Base-by-base conservation (phyloP, 208 protist species). In the Trypanosoma lewisi region DNA sequence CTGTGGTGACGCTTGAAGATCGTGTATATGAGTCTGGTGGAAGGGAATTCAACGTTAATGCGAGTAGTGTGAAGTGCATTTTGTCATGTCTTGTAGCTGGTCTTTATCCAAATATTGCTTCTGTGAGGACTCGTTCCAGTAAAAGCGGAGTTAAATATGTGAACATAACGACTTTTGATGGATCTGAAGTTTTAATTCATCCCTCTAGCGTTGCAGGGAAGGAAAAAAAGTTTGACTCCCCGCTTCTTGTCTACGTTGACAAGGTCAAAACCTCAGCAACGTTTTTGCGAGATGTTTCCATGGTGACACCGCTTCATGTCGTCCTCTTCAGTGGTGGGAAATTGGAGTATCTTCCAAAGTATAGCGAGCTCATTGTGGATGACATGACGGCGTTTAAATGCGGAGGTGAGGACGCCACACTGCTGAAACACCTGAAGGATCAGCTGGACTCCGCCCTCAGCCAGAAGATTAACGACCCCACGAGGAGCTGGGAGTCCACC, bases 71-170 rank as follows among this genome's bases (percentile, higher is more conserved):
- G n/a, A 80, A 87, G 33, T 89, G 94, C 55, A 85, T 98, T 54
- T 75, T 93, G 21, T 89, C 94, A 0, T 94, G 91, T 23, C 61
- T 98, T 4, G 92, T 94, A 33, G 93, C 94, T n/a, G 97, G 96
- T 8, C 85, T 98, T 19, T 98, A 98, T 77, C 96, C 96, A n/a
- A 98, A 98, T 55, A 77, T 98, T 12, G 92, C 93, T 12, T 78
- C 70, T 27, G 63, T 85, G 34, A 92, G 81, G 47, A 65, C 23
- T 16, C 34, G 27, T 33, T 39, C 39, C 42, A 17, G 53, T 53
- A 62, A 53, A 51, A 78, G 67, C 37, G 50, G 63, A 19, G 61
- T 57, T 47, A 41, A 36, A 44, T 67, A 39, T 58, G 28, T 67
- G 12, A 55, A 61, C 16, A 49, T 73, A 6, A 64, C 37, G 30